Base-by-base conservation (phyloP, 202 grass and related monocot species). In the Panicum hallii region DNA sequence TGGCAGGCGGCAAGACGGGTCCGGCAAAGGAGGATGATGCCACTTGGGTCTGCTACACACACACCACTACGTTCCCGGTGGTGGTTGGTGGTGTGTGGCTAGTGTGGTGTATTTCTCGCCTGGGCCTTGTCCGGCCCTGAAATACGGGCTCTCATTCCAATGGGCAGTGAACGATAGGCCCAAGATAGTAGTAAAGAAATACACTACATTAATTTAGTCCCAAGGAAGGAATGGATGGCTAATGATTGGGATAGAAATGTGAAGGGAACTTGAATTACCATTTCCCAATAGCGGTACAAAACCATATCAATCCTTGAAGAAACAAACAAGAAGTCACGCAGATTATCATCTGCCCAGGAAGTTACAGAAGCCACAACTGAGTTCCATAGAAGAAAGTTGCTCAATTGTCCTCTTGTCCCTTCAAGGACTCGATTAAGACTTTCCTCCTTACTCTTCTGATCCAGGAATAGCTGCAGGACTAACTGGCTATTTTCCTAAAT, bases 301-400 rank as follows among this genome's bases (percentile, higher is more conserved):
- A 6, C 13, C 20, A 87, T 58, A 58, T 30, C 16, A 41, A 67
- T 67, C 61, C 9, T 58, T 75, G 61, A 67, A 79, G 34, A 86
- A 48, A 82, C 17, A 38, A 63, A 61, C 57, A 76, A 52, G 3
- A 79, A 55, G 6, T 67, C 30, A 66, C 15, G 54, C 22, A 63
- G 30, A 81, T 41, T 66, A 67, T 46, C 61, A 57, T 70, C 45
- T 64, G 64, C 63, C 44, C 34, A 78, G 70, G 16, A 65, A 77
- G 47, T 32, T 63, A 60, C 70, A 77, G 46, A n/a, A 85, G 74
- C 63, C 50, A 60, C 85, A 95, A 93, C 93, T 96, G 82, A 75
- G 84, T 96, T 91, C 94, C 93, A 60, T 91, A 94, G 60, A 99
- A 99, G 72, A 96, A 96, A 73, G 83, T 91, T 75, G 97, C 91